Conservation (phyloP, 495 filamentous ascomycete genomes). For the Schizothecium vesticola region DNA sequence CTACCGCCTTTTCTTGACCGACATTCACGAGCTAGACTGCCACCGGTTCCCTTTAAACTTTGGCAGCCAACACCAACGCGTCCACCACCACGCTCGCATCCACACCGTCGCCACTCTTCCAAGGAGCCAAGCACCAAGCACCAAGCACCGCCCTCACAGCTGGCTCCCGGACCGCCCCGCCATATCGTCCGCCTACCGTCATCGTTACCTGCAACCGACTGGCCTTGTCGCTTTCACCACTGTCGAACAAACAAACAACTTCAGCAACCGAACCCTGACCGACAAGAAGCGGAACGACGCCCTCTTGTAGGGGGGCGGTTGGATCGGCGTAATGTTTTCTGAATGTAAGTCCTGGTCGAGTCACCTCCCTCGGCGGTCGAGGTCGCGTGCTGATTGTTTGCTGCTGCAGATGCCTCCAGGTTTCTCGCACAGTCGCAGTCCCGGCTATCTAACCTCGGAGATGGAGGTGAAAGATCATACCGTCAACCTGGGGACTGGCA, state of each 20-base stretch:
- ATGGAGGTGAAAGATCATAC: slow-evolving; percentile 42
- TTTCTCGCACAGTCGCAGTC: slow-evolving; percentile 98
- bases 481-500: slow-evolving; percentile 32
- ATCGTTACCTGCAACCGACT: not conserved
- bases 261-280: not conserved
- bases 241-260: not conserved
- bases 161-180: not conserved
- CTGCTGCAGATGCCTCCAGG: slow-evolving; percentile 79
- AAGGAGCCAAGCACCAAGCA: slow-evolving; percentile 5
- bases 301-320: slow-evolving; percentile 21
- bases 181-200: slow-evolving; percentile 2
- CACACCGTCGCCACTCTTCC: slow-evolving; percentile 2
- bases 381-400: slow-evolving; percentile 4
- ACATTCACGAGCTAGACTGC: not conserved
- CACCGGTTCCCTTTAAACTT: not conserved
- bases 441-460: slow-evolving; percentile 59
- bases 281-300: slow-evolving; percentile 8
- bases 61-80: not conserved
- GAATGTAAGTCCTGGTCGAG: slow-evolving; percentile 67
- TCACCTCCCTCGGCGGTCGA: not conserved
- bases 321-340: slow-evolving; percentile 70
- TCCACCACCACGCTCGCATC: not conserved
- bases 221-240: not conserved
- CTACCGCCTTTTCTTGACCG: not conserved
- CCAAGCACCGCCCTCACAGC: slow-evolving; percentile 4